phyloP scores from a whole-genome alignment of 768 basidiomycete species.

The Tylopilus sp. region DNA sequence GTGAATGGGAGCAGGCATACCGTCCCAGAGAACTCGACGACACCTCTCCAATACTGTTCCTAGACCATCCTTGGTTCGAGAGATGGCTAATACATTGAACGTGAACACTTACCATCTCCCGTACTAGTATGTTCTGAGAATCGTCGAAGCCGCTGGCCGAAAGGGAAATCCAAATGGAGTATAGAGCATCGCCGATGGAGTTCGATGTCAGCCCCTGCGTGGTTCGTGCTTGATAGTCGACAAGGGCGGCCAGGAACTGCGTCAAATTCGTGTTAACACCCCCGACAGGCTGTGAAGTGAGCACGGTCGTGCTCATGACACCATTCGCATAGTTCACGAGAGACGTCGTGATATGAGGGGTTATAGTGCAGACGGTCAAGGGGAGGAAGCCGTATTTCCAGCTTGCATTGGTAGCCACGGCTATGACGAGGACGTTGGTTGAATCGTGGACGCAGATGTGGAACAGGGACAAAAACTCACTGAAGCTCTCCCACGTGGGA shows the following conservation, averaged over 20 bases:
- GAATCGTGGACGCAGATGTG: not conserved
- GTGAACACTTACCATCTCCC: conserved; percentile 1
- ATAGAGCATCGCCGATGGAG: conserved; percentile 18
- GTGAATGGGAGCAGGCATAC: not conserved
- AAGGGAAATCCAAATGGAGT: conserved; percentile 6
- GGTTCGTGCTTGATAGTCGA: conserved; percentile 1
- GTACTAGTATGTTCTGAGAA: no score
- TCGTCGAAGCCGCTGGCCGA: not conserved
- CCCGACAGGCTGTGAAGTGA: not conserved
- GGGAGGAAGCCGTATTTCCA: conserved; percentile 18
- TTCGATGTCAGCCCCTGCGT: conserved; percentile 15
- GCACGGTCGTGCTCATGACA: not conserved
- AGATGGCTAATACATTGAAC: no score
- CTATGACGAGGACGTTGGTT: not conserved
- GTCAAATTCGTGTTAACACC: conserved; percentile 3
- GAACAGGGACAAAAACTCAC: not conserved
- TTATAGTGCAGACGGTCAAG: conserved; percentile 5
- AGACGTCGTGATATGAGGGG: conserved; percentile 9
- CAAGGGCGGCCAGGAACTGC: conserved; percentile 9
- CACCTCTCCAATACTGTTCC: conserved; percentile 16
- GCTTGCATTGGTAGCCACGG: not conserved
- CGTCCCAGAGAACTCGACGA: conserved; percentile 18
- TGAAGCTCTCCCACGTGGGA: not conserved
- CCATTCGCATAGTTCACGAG: conserved; percentile 9
- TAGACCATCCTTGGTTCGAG: no score